Conservation (phyloP, 2,329 filamentous ascomycete genomes). For the Escovopsis weberi region DNA sequence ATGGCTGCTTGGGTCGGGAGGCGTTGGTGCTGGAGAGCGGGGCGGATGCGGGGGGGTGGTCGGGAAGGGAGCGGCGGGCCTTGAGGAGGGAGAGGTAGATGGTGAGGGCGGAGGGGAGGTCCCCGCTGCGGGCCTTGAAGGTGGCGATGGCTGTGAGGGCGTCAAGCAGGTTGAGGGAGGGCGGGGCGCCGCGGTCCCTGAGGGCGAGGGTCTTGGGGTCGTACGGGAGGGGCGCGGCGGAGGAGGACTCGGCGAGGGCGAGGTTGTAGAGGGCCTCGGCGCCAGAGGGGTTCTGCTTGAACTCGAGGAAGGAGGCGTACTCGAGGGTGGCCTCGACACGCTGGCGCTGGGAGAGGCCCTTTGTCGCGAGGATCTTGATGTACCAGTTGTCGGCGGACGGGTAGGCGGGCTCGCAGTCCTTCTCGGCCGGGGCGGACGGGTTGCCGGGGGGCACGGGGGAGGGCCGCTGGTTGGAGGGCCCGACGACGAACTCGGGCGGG, state of each 20-base stretch:
- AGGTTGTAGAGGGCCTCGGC: conserved; percentile 60
- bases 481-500: conserved; percentile 58
- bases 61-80: conserved; percentile 50
- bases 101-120: conserved; percentile 57
- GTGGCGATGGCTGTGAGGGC: conserved; percentile 65
- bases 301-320: conserved; percentile 76
- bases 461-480: conserved; percentile 71
- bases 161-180: conserved; percentile 61
- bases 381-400: conserved; percentile 64
- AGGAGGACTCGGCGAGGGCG: conserved; percentile 60
- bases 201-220: conserved; percentile 49
- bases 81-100: conserved; percentile 76
- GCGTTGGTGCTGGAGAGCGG: background rate
- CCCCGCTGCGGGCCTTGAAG: conserved; percentile 56
- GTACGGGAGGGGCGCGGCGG: conserved; percentile 28
- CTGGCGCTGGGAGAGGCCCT: conserved; percentile 66
- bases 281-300: conserved; percentile 49
- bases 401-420: conserved; percentile 59
- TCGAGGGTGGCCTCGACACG: conserved; percentile 67
- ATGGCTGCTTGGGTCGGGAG: conserved; percentile 2
- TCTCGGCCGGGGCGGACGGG: conserved; percentile 50
- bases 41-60: conserved; percentile 13
- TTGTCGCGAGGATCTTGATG: conserved; percentile 64
- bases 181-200: conserved; percentile 39
- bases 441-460: conserved; percentile 54